These are phyloP conservation scores for Phytophthora hybrid DNA, from an alignment of 352 stramenopile species.

Conservation along the genomic window DNA sequence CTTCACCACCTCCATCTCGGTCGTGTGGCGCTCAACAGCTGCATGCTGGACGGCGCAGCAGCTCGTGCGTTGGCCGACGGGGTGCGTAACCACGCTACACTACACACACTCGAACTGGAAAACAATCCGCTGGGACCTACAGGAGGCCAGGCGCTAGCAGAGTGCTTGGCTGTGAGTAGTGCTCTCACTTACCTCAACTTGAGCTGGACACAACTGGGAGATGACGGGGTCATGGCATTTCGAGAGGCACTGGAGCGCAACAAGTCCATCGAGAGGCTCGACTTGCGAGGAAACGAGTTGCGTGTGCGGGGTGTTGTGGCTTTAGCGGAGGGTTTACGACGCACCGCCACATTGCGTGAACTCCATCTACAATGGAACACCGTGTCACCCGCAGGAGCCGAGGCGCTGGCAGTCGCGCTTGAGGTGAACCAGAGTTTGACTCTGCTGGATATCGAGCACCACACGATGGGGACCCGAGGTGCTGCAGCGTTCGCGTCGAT, in stretches of 20 bases:
- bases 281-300: conserved; percentile 77
- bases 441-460: conserved; percentile 79
- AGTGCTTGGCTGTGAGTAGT: conserved; percentile 66
- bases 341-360: conserved; percentile 67
- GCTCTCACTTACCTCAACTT: conserved; percentile 76
- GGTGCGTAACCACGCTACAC: conserved; percentile 66
- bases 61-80: conserved; percentile 67
- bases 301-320: conserved; percentile 56
- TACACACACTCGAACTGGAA: conserved; percentile 73
- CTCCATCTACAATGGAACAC: conserved; percentile 82
- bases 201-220: conserved; percentile 79
- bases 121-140: conserved; percentile 64
- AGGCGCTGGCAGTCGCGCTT: conserved; percentile 64
- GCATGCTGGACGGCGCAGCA: conserved; percentile 58
- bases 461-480: conserved; percentile 67
- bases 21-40: conserved; percentile 69
- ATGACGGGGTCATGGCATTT: conserved; percentile 62
- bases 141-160: conserved; percentile 63
- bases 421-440: conserved; percentile 64
- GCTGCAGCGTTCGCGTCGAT: conserved; percentile 70
- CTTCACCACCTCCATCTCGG: conserved; percentile 74
- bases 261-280: conserved; percentile 57
- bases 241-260: conserved; percentile 58
- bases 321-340: conserved; percentile 57
- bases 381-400: conserved; percentile 60